phyloP scores from a whole-genome alignment of 2,329 filamentous ascomycete species.

The Geosmithia putterillii region DNA sequence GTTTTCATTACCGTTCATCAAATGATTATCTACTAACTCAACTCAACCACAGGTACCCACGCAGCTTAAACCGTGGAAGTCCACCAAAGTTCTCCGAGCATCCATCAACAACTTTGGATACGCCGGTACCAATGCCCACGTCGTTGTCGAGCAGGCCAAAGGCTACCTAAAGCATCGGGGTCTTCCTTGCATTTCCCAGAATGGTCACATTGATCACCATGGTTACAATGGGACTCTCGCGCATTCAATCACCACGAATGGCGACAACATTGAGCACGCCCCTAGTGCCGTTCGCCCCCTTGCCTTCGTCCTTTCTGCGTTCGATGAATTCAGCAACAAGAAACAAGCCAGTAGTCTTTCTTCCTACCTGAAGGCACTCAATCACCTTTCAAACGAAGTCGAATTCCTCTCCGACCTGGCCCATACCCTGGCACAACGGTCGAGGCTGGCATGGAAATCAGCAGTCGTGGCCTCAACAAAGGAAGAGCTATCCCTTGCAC shows the following conservation, averaged over 20 bases:
- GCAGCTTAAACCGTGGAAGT: background rate
- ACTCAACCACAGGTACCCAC: too few species aligned
- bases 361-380: background rate
- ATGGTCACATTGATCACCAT: background rate
- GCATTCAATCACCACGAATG: background rate
- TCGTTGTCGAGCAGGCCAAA: conserved; percentile 19
- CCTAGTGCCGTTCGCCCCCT: background rate
- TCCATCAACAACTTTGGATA: conserved; percentile 20
- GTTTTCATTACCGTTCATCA: background rate
- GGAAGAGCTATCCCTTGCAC: background rate
- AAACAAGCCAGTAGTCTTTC: background rate
- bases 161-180: background rate
- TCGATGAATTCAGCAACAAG: background rate
- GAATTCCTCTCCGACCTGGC: conserved; percentile 5
- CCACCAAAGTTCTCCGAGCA: background rate
- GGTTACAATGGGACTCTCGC: background rate
- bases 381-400: background rate
- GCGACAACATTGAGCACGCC: background rate
- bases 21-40: background rate
- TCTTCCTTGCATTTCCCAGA: background rate
- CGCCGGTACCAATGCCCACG: conserved; percentile 27
- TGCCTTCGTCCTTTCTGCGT: background rate
- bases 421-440: conserved; percentile 8
- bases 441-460: conserved; percentile 5
- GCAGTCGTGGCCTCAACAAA: conserved; percentile 9